A percentile compares a stretch with the other conserved stretches of the same genome.
These are phyloP conservation scores for Andrographis paniculata DNA, from an alignment of 305 asterid species.

Conservation along the genomic window DNA sequence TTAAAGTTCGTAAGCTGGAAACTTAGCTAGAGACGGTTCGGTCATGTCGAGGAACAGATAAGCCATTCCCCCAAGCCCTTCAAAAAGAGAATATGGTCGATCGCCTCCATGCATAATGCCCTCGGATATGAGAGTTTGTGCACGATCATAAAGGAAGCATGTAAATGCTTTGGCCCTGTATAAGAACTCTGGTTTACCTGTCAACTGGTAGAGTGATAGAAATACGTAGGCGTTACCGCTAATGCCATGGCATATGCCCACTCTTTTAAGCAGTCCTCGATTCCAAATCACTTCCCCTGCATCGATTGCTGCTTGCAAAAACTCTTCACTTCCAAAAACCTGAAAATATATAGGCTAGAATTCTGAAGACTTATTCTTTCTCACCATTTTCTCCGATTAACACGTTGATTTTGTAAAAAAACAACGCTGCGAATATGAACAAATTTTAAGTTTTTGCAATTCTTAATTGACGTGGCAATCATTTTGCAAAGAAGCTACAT, in stretches of 20 bases:
- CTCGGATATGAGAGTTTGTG: conserved; percentile 48
- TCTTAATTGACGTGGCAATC: too few species aligned
- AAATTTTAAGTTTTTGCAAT: too few species aligned
- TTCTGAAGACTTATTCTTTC: not conserved
- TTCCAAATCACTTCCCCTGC: conserved; percentile 85
- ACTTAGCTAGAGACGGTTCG: conserved; percentile 53
- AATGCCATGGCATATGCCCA: conserved; percentile 82
- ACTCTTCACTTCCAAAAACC: conserved; percentile 68
- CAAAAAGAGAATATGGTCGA: conserved; percentile 66
- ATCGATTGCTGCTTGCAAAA: conserved; percentile 55
- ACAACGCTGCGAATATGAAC: too few species aligned
- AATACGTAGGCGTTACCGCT: conserved; percentile 83
- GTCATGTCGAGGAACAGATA: conserved; percentile 60
- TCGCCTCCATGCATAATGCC: conserved; percentile 87
- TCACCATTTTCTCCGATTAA: not conserved
- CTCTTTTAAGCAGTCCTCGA: conserved; percentile 78
- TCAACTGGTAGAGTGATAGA: conserved; percentile 60
- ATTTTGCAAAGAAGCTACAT: too few species aligned
- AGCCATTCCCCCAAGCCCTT: conserved; percentile 82
- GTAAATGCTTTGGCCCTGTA: conserved; percentile 77
- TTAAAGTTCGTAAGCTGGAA: conserved; percentile 65
- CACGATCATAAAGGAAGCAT: conserved; percentile 56
- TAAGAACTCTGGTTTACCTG: conserved; percentile 59
- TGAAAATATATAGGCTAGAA: conserved; percentile 19
- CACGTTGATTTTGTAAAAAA: not conserved